Percentiles rank a stretch among this genome's conserved stretches.
Evolutionary conservation across 2,329 filamentous ascomycete genomes (phyloP).

Genomic region (Apiospora pterosperma): DNA sequence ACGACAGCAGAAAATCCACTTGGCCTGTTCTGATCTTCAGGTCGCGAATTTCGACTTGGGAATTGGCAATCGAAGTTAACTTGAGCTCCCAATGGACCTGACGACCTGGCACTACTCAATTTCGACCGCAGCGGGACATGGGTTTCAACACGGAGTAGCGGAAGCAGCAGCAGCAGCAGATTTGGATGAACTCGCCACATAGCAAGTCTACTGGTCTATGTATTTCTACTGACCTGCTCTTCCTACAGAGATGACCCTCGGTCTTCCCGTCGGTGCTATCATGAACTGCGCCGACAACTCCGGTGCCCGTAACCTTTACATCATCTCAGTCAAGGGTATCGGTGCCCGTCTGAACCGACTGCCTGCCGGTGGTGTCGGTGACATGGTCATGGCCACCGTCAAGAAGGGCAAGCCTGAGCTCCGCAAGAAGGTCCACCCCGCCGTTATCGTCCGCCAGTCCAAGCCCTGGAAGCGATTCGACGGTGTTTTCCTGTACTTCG

Average conservation of each 20-base stretch:
- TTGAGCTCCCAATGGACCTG: neutral
- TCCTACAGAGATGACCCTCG: conserved; percentile 83
- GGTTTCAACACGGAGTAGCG: neutral
- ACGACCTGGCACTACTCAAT: neutral
- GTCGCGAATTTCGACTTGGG: neutral
- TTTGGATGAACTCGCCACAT: neutral
- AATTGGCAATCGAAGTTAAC: neutral
- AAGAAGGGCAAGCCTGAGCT: conserved; percentile 99
- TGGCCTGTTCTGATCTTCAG: neutral
- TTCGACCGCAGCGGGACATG: neutral
- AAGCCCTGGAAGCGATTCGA: conserved; percentile 99
- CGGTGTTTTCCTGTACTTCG: conserved; percentile 99
- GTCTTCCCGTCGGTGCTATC: conserved; percentile 98
- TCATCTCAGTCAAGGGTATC: conserved; percentile 99
- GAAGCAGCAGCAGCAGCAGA: neutral
- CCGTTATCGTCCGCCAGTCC: conserved; percentile 96
- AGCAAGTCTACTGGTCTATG: neutral
- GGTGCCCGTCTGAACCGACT: conserved; percentile 97
- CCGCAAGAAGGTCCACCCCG: conserved; percentile 99
- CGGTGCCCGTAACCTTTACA: conserved; percentile 97
- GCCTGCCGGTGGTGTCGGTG: conserved; percentile 94
- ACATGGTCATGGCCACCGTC: conserved; percentile 99
- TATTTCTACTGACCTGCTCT: neutral
- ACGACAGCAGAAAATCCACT: too few species aligned
- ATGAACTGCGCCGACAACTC: conserved; percentile 99